phyloP scores from a whole-genome alignment of 768 basidiomycete genomes.

The Cystofilobasidium ferigula region DNA sequence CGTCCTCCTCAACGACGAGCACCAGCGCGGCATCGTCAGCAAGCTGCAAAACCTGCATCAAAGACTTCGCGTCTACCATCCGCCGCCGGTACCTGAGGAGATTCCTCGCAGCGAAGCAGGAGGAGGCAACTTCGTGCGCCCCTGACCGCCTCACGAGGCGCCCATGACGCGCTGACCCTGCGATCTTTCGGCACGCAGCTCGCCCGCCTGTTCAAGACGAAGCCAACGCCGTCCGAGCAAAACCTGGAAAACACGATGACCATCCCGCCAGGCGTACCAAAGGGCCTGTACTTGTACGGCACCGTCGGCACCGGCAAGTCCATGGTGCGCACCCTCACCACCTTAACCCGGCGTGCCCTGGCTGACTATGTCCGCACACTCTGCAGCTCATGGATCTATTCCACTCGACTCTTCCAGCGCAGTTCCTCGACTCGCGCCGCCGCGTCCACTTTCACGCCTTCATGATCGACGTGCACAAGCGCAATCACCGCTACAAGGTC shows the following conservation, averaged over 20 bases:
- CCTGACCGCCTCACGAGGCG: slow-evolving; percentile 21
- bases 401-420: slow-evolving; percentile 56
- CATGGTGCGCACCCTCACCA: neutral
- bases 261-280: slow-evolving; percentile 53
- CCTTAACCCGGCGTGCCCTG: neutral
- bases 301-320: slow-evolving; percentile 70
- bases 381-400: slow-evolving; percentile 97
- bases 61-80: slow-evolving; percentile 56
- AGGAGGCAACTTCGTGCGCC: slow-evolving; percentile 30
- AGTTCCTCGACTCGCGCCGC: slow-evolving; percentile 41
- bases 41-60: slow-evolving; percentile 71
- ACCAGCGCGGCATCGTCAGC: slow-evolving; percentile 74
- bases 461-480: slow-evolving; percentile 97
- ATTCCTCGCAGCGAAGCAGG: slow-evolving; percentile 26
- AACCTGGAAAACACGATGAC: slow-evolving; percentile 20
- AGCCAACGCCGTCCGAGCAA: slow-evolving; percentile 16
- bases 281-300: slow-evolving; percentile 88
- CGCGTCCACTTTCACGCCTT: slow-evolving; percentile 97
- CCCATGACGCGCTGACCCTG: slow-evolving; percentile 21
- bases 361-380: neutral
- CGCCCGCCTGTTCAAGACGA: slow-evolving; percentile 34
- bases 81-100: slow-evolving; percentile 50
- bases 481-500: slow-evolving; percentile 68
- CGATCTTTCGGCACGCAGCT: slow-evolving; percentile 22
- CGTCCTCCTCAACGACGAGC: slow-evolving; percentile 59